Base-by-base conservation (phyloP, 805 yeast genomes). In the Kodamaea fukazawae region DNA sequence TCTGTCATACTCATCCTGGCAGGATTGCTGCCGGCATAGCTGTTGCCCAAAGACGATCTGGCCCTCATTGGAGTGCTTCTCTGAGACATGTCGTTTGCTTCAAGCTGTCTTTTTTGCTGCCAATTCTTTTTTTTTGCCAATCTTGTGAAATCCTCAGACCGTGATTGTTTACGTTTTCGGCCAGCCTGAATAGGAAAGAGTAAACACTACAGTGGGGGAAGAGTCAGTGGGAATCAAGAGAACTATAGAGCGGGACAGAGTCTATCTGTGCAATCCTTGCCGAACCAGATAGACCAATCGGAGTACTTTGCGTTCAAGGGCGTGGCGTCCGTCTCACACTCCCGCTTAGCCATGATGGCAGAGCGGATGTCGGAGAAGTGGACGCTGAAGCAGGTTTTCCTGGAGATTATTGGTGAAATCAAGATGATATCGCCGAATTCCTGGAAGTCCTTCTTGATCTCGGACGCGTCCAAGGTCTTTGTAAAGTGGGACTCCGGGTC, bases 261-360 rank as follows among this genome's bases (percentile, higher is more conserved):
- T 42, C 59, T 67, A 47, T 83, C 89, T 5, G 86, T 70, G 1
- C 76, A 75, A 56, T 86, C 95, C 32, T 71, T 73, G 0, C 83
- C 86, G 48, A 76, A 86, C 78, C 80, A 74, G 1, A 81, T 60
- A 6, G 68, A 59, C 93, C 93, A 86, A 4, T 66, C 75, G 8
- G 55, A 57, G 50, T 81, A 85, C 48, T 72, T 78, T 4, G 47
- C 48, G 38, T 64, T 53, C 48, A 81, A 49, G 2, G 29, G 40
- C 1, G 75, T 58, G 2, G 59, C 64, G 11, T 34, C 42, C 2
- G 50, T 42, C 32, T 55, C 62, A 7, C 45, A 46, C 13, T 56
- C 51, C 23, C 60, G 59, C 57, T 79, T 81, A 2, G 83, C 87
- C 5, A 56, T 52, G 16, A 85, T 73, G 0, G 93, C 86, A 11